phyloP scores from a whole-genome alignment of 2,329 filamentous ascomycete species.

The Ceratocystis eucalypticola region DNA sequence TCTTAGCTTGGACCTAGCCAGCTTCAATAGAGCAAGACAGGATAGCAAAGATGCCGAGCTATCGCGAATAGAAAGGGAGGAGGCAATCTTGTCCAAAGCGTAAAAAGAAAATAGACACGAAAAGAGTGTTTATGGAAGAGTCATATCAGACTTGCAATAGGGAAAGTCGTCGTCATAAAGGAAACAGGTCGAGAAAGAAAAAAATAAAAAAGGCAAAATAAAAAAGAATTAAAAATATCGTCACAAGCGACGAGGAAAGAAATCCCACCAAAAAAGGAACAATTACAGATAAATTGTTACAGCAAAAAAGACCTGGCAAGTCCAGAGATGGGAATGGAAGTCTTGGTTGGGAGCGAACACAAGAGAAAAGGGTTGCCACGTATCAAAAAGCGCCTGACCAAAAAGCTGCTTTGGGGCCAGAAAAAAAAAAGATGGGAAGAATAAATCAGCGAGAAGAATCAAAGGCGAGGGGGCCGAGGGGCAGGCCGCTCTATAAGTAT shows the following conservation, averaged over 20 bases:
- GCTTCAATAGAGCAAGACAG: neutral
- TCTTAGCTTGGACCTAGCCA: neutral
- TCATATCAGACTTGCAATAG: neutral
- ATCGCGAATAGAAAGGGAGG: neutral
- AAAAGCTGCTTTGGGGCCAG: constrained; percentile 6
- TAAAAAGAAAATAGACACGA: constrained; percentile 8
- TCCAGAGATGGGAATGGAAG: neutral
- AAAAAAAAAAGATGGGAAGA: constrained; percentile 16
- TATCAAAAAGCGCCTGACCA: constrained; percentile 8
- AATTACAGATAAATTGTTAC: neutral
- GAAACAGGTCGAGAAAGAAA: neutral
- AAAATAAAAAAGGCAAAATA: neutral
- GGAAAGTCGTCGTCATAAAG: neutral
- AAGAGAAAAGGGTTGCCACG: constrained; percentile 9
- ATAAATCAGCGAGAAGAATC: constrained; percentile 18
- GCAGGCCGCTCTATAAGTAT: constrained; percentile 34
- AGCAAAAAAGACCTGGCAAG: neutral
- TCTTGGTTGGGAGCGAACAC: too few species aligned
- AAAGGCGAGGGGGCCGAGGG: constrained; percentile 26
- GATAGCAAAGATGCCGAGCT: neutral
- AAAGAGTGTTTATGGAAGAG: constrained; percentile 5
- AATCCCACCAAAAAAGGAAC: neutral
- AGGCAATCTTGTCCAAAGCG: neutral
- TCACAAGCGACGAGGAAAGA: neutral
- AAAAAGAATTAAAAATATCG: constrained; percentile 8